Evolutionary conservation across 306 rosid species (phyloP).

Genomic region (Malus asiatica): DNA sequence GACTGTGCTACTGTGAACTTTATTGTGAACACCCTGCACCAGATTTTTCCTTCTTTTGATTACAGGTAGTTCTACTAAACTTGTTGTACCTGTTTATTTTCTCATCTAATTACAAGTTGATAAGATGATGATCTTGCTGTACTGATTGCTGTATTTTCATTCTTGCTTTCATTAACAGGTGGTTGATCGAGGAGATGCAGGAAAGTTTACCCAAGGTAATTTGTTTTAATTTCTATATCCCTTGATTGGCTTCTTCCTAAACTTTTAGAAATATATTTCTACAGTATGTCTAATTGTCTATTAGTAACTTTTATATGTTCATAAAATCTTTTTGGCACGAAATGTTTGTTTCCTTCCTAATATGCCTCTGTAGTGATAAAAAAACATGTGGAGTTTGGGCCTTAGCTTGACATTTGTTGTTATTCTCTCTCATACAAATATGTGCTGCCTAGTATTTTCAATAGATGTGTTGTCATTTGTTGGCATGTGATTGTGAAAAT

Average conservation of each 20-base stretch:
- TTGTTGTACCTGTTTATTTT: constrained; percentile 3
- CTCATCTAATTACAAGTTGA: background rate
- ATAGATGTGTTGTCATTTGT: constrained; percentile 15
- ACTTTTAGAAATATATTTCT: background rate
- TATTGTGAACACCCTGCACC: constrained; percentile 68
- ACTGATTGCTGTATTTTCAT: constrained; percentile 8
- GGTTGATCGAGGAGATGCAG: constrained; percentile 84
- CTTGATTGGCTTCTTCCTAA: background rate
- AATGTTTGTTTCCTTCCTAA: background rate
- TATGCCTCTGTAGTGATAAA: background rate
- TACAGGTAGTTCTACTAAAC: constrained; percentile 52
- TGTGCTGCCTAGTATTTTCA: background rate
- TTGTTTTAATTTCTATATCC: background rate
- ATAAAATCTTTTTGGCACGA: background rate
- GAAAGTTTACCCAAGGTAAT: constrained; percentile 90
- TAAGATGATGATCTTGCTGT: constrained; percentile 12
- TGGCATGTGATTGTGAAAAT: constrained; percentile 18
- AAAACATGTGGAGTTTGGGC: background rate
- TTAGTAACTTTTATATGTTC: background rate
- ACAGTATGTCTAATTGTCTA: background rate
- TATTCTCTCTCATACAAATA: background rate
- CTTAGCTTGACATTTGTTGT: background rate
- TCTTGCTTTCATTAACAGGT: constrained; percentile 43
- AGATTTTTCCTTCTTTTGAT: constrained; percentile 78
- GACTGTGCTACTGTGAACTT: constrained; percentile 86